Base-by-base conservation (phyloP, 805 yeast species). In the Lipomyces kockii region DNA sequence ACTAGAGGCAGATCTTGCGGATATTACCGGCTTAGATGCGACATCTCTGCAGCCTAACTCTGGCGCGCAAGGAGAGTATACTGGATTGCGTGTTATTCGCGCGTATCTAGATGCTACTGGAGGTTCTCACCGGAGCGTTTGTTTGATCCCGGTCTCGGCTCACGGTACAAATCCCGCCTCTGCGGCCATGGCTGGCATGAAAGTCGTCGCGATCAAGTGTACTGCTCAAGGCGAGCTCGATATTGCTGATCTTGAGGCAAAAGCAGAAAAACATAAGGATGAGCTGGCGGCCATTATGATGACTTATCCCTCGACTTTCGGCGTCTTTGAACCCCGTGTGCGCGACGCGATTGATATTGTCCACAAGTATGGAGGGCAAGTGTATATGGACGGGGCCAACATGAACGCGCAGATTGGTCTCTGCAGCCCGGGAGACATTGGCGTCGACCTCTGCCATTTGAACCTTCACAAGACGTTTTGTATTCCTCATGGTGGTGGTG, bases 91-190 rank as follows among this genome's bases (percentile, higher is more conserved):
- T 67, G 92, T 92, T 57, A 94, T 95, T 72, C 85, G 87, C 73
- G 85, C 89, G 51, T 95, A 91, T 77, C 86, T 90, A 73, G 85
- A 87, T 69, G 81, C 89, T 25, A 83, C 81, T 57, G 97, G 95
- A 54, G 89, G 92, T 76, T 79, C 83, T 20, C 81, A 87, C 67
- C 86, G 99, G 77, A 87, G 92, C 78, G 84, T 95, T 63, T 95
- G 98, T 79, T 83, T 95, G 76, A 95, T 95, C 74, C 99, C 99
- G 4, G 97, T 94, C 3, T 88, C 95, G 74, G 99, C 99, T 1
- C 99, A 95, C 76, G 99, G 99, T 67, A 95, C 99, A 20, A 95
- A 95, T 77, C 99, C 99, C 29, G 99, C 99, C 0, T 91, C 97
- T 57, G 98, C 99, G 22, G 91, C 97, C 22, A 95, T 95, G 97